Conservation (phyloP, 2,329 filamentous ascomycete species). For the Hypoxylon sp. region DNA sequence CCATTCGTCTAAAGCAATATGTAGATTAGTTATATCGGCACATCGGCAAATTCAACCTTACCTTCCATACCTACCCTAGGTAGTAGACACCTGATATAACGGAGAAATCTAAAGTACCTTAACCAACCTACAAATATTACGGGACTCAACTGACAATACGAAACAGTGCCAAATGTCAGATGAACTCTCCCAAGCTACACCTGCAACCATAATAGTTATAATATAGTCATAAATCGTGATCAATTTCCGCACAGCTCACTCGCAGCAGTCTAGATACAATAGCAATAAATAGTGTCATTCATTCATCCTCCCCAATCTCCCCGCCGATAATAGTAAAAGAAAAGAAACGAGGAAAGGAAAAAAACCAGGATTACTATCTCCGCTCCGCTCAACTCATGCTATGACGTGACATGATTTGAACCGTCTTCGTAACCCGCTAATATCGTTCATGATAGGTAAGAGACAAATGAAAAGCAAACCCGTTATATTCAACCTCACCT, state of each 20-base stretch:
- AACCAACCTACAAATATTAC: too few species aligned
- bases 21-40: neutral
- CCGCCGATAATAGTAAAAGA: constrained; percentile 9
- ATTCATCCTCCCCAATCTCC: constrained; percentile 22
- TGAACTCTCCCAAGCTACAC: neutral
- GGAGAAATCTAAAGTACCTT: too few species aligned
- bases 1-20: neutral
- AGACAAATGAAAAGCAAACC: constrained; percentile 17
- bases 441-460: constrained; percentile 30
- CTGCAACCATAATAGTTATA: neutral
- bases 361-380: constrained; percentile 37
- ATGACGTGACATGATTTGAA: constrained; percentile 18
- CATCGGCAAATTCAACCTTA: neutral
- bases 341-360: constrained; percentile 10
- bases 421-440: constrained; percentile 32
- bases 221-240: constrained; percentile 43
- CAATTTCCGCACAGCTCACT: constrained; percentile 39
- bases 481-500: constrained; percentile 13
- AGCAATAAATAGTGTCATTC: constrained; percentile 20
- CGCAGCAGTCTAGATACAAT: constrained; percentile 42
- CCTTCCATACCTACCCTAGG: neutral
- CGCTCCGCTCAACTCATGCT: constrained; percentile 28
- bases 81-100: neutral
- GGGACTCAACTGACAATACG: too few species aligned
- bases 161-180: neutral